Evolutionary conservation across 192 early-diverging fungal genomes (phyloP).

Genomic region (Gaertneriomyces semiglobifer): DNA sequence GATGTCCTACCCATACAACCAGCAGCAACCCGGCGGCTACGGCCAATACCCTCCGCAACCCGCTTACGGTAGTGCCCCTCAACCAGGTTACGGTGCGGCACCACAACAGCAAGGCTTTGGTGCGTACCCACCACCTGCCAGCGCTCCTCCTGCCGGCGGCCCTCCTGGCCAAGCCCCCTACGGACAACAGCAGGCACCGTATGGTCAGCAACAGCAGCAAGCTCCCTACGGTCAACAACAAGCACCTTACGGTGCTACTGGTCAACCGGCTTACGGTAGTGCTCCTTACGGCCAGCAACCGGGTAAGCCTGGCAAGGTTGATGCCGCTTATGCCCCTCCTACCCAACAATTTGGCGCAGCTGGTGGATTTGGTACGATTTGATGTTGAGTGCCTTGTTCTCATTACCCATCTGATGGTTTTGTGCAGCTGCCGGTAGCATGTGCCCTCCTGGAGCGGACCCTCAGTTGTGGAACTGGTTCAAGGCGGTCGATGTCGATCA

Average conservation of each 20-base stretch:
- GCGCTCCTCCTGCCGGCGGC: not conserved
- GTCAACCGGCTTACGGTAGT: not conserved
- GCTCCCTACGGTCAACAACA: conserved; percentile 9
- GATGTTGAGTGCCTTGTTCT: not conserved
- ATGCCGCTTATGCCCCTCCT: not conserved
- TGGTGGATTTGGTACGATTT: not conserved
- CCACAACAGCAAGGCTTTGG: not conserved
- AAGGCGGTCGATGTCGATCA: conserved; percentile 22
- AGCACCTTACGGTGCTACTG: not conserved
- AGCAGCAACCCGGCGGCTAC: conserved; percentile 3
- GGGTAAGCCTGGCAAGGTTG: not conserved
- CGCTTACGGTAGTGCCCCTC: not conserved
- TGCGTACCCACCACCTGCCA: not conserved
- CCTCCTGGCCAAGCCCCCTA: not conserved
- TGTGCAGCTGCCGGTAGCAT: not conserved
- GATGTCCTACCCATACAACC: conserved; percentile 11
- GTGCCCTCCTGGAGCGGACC: conserved; percentile 6
- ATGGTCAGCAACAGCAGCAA: conserved; percentile 8
- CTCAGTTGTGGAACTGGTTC: conserved; percentile 26
- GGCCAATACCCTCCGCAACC: not conserved
- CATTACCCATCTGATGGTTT: no score
- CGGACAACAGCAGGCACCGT: conserved; percentile 11
- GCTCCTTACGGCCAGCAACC: not conserved
- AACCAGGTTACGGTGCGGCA: not conserved
- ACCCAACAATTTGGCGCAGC: not conserved